Conservation (phyloP, 1,284 basidiomycete species). For the Ustilago bromivora region DNA sequence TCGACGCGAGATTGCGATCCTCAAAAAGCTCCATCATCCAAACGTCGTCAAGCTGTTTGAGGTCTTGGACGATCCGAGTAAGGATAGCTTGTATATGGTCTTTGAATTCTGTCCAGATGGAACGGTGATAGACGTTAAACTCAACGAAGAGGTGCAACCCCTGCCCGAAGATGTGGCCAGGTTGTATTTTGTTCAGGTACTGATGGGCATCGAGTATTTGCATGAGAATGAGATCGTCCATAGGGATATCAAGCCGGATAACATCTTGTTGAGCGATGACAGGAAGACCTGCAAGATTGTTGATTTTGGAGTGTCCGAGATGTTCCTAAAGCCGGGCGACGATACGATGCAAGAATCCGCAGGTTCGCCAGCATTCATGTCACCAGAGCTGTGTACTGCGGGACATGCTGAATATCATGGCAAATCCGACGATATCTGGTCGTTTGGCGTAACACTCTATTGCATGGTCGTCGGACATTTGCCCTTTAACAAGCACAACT, state of each 20-base stretch:
- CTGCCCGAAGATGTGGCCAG: slow-evolving; percentile 68
- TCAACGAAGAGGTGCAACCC: slow-evolving; percentile 61
- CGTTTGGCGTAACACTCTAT: slow-evolving; percentile 74
- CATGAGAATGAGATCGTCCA: slow-evolving; percentile 74
- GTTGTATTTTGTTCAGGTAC: slow-evolving; percentile 74
- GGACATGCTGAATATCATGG: slow-evolving; percentile 70
- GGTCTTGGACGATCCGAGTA: slow-evolving; percentile 73
- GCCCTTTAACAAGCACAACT: slow-evolving; percentile 72
- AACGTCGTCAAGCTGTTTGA: slow-evolving; percentile 73
- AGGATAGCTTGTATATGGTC: slow-evolving; percentile 73
- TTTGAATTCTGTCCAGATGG: slow-evolving; percentile 71
- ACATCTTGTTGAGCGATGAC: slow-evolving; percentile 73
- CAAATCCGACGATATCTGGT: slow-evolving; percentile 74
- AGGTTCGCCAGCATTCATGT: slow-evolving; percentile 75
- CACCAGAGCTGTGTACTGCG: slow-evolving; percentile 71
- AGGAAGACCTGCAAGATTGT: slow-evolving; percentile 73
- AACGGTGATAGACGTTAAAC: slow-evolving; percentile 71
- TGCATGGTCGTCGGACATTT: slow-evolving; percentile 73
- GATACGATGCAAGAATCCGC: slow-evolving; percentile 71
- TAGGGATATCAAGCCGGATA: slow-evolving; percentile 74
- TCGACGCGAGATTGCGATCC: slow-evolving; percentile 64
- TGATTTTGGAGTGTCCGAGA: slow-evolving; percentile 75
- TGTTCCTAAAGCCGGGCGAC: slow-evolving; percentile 72
- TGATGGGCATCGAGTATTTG: slow-evolving; percentile 73
- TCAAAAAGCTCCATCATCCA: slow-evolving; percentile 69